These are phyloP conservation scores for Salvia hispanica DNA, from an alignment of 257 asterid genomes.

Conservation along the genomic window DNA sequence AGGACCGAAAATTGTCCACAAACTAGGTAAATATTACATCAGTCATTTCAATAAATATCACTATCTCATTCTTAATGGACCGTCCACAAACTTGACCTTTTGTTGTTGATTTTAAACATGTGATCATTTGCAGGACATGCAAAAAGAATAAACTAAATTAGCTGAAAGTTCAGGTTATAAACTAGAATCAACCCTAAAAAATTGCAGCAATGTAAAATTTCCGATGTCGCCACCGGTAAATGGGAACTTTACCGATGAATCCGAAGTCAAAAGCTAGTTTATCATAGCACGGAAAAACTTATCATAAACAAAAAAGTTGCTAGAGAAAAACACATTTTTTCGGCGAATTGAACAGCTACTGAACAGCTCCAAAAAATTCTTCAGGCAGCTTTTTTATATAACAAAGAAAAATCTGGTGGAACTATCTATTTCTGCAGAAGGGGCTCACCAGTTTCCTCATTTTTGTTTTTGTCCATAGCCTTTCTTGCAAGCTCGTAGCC, in stretches of 20 bases:
- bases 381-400: conserved; percentile 23
- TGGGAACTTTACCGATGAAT: conserved; percentile 9
- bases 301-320: not conserved
- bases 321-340: not conserved
- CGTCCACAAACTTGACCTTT: too few species aligned
- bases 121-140: too few species aligned
- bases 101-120: too few species aligned
- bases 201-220: too few species aligned
- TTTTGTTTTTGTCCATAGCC: conserved; percentile 66
- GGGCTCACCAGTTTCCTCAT: conserved; percentile 49
- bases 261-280: conserved; percentile 20
- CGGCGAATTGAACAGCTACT: conserved; percentile 36
- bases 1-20: too few species aligned
- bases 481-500: conserved; percentile 89
- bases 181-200: too few species aligned
- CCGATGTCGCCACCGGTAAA: not conserved
- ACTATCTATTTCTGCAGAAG: conserved; percentile 42
- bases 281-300: conserved; percentile 16
- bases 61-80: too few species aligned
- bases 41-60: too few species aligned
- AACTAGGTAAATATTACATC: too few species aligned
- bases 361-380: conserved; percentile 14
- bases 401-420: conserved; percentile 26
- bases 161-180: too few species aligned
- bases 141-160: too few species aligned